Evolutionary conservation across 2,329 filamentous ascomycete species (phyloP).

Genomic region (Colletotrichum gloeosporioides): DNA sequence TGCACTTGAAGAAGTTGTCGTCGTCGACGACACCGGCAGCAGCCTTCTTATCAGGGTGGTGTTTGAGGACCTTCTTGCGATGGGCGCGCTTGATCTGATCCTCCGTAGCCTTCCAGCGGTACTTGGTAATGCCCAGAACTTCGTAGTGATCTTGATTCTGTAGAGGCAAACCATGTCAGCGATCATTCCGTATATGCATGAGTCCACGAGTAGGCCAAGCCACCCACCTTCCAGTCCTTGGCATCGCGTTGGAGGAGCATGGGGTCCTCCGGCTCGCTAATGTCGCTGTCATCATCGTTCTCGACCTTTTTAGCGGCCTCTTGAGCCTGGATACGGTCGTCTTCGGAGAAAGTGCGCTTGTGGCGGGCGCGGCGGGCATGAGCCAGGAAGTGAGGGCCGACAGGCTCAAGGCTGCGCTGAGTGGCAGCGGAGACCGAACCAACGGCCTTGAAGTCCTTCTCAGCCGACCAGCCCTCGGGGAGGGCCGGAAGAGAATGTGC

Average conservation of each 20-base stretch:
- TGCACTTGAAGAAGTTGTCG: conserved; percentile 99
- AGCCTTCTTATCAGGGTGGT: conserved; percentile 99
- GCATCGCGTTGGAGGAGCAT: conserved; percentile 91
- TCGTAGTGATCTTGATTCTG: conserved; percentile 97
- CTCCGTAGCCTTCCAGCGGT: conserved; percentile 90
- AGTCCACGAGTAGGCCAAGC: background rate
- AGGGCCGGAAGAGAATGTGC: conserved; percentile 75
- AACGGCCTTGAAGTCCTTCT: conserved; percentile 91
- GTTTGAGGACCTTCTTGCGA: conserved; percentile 98
- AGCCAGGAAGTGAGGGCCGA: conserved; percentile 96
- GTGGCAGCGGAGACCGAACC: conserved; percentile 78
- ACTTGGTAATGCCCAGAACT: conserved; percentile 89
- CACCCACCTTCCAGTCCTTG: conserved; percentile 96
- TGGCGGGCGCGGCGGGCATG: conserved; percentile 95
- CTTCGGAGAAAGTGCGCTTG: conserved; percentile 97
- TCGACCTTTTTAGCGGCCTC: conserved; percentile 95
- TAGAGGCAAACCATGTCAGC: background rate
- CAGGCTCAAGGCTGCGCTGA: conserved; percentile 90
- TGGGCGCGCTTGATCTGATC: conserved; percentile 99
- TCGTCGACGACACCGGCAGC: conserved; percentile 86
- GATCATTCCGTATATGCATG: background rate
- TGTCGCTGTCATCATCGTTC: conserved; percentile 86
- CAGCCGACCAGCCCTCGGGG: conserved; percentile 80
- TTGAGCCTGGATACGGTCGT: conserved; percentile 96
- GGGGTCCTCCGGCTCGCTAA: conserved; percentile 92